These are phyloP conservation scores for Cercospora sp. DNA, from an alignment of 2,329 filamentous ascomycete genomes.

Conservation along the genomic window DNA sequence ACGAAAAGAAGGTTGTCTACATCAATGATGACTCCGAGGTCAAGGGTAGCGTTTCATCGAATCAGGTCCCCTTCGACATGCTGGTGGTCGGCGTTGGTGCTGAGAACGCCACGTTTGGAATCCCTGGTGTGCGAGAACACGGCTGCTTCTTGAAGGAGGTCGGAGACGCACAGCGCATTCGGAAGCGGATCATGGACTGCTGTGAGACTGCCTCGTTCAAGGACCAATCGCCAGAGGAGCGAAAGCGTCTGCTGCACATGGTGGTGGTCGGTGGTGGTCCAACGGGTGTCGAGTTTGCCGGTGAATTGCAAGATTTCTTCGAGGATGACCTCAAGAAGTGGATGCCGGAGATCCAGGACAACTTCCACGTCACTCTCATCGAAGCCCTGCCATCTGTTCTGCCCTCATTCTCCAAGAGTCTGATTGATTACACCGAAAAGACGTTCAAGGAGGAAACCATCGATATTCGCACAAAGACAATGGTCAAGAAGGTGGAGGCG, in stretches of 20 bases:
- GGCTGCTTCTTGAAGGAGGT: conserved; percentile 99
- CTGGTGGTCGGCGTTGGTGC: conserved; percentile 95
- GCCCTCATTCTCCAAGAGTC: conserved; percentile 97
- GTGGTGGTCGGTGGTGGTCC: conserved; percentile 83
- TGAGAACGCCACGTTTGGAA: conserved; percentile 97
- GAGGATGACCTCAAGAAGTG: conserved; percentile 97
- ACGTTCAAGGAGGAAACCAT: conserved; percentile 99
- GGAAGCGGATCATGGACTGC: conserved; percentile 99
- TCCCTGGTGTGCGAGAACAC: conserved; percentile 91
- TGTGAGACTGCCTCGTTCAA: conserved; percentile 99
- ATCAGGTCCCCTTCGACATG: conserved; percentile 96
- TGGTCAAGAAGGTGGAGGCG: conserved; percentile 96
- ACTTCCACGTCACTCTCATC: conserved; percentile 96
- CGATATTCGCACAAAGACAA: conserved; percentile 95
- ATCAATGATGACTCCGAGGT: conserved; percentile 92
- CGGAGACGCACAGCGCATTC: conserved; percentile 89
- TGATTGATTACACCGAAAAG: conserved; percentile 99
- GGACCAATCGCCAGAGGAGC: conserved; percentile 83
- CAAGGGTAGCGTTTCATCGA: conserved; percentile 77
- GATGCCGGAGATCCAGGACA: conserved; percentile 89
- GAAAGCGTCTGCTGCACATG: conserved; percentile 96
- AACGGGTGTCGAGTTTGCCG: conserved; percentile 96
- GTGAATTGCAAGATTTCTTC: conserved; percentile 98
- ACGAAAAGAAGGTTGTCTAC: conserved; percentile 82
- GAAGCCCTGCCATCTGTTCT: conserved; percentile 93